Evolutionary conservation across 768 basidiomycete species (phyloP).

Genomic region (Termitomyces sp.): DNA sequence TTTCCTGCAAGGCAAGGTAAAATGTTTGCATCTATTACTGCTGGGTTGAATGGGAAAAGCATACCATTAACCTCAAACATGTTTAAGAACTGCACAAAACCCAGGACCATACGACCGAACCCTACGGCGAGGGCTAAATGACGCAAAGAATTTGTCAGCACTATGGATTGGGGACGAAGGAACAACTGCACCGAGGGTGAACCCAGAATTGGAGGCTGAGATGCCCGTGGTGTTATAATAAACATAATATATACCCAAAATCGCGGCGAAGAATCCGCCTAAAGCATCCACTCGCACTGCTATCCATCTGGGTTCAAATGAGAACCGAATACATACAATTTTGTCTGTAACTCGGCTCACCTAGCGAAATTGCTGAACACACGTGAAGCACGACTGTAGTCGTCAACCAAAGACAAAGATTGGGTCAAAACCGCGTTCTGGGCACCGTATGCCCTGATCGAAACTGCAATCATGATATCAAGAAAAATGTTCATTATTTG

Average conservation of each 20-base stretch:
- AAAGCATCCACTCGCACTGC: slow-evolving; percentile 52
- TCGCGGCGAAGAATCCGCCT: slow-evolving; percentile 49
- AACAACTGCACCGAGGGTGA: no score
- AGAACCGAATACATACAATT: no score
- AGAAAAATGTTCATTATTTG: background rate
- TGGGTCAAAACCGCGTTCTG: slow-evolving; percentile 31
- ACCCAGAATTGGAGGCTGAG: no score
- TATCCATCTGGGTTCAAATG: slow-evolving; percentile 7
- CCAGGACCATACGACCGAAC: slow-evolving; percentile 53
- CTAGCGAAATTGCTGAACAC: no score
- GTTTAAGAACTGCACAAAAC: slow-evolving; percentile 38
- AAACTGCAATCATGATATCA: slow-evolving; percentile 7
- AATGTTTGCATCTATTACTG: background rate
- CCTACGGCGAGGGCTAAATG: slow-evolving; percentile 30
- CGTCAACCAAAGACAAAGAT: no score
- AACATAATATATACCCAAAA: slow-evolving; percentile 26
- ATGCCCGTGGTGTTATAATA: no score
- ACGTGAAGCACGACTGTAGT: no score
- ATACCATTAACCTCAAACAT: slow-evolving; percentile 39
- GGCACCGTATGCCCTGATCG: slow-evolving; percentile 65
- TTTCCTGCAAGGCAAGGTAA: background rate
- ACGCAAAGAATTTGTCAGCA: no score
- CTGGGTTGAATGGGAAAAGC: slow-evolving; percentile 16
- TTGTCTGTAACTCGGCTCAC: no score
- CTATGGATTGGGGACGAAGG: no score